phyloP scores from a whole-genome alignment of 148 eudicot species.

The Polygonum maritimum region DNA sequence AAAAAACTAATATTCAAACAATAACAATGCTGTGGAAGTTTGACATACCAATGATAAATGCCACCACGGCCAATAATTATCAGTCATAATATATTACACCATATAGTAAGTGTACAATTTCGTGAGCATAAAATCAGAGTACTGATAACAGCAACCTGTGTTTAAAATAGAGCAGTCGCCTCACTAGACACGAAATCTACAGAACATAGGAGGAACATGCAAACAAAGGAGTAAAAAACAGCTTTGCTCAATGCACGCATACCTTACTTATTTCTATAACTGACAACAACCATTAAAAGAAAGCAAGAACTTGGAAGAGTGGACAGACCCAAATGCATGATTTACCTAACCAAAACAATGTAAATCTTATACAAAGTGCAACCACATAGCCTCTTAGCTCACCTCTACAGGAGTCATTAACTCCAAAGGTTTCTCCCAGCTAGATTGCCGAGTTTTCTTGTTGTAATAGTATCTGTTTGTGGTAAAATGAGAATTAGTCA shows the following conservation, averaged over 20 bases:
- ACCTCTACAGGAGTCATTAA: slow-evolving; percentile 96
- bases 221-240: slow-evolving; percentile 70
- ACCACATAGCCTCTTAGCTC: slow-evolving; percentile 25
- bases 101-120: background rate
- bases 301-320: background rate
- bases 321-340: slow-evolving; percentile 11
- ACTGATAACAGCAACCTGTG: background rate
- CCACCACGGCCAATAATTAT: background rate
- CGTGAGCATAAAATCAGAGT: background rate
- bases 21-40: background rate
- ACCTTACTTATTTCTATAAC: slow-evolving; percentile 19
- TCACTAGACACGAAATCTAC: slow-evolving; percentile 87
- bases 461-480: slow-evolving; percentile 76
- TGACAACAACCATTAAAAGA: slow-evolving; percentile 15
- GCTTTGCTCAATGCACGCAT: slow-evolving; percentile 21
- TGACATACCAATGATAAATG: background rate
- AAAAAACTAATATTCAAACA: background rate
- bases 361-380: slow-evolving; percentile 8
- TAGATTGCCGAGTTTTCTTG: slow-evolving; percentile 82
- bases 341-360: background rate
- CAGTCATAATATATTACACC: background rate
- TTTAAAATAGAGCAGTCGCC: slow-evolving; percentile 54
- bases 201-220: slow-evolving; percentile 77
- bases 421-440: slow-evolving; percentile 97
- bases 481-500: background rate